These are phyloP conservation scores for Eucalyptus erythrocorys DNA, from an alignment of 345 rosid species.

Conservation along the genomic window DNA sequence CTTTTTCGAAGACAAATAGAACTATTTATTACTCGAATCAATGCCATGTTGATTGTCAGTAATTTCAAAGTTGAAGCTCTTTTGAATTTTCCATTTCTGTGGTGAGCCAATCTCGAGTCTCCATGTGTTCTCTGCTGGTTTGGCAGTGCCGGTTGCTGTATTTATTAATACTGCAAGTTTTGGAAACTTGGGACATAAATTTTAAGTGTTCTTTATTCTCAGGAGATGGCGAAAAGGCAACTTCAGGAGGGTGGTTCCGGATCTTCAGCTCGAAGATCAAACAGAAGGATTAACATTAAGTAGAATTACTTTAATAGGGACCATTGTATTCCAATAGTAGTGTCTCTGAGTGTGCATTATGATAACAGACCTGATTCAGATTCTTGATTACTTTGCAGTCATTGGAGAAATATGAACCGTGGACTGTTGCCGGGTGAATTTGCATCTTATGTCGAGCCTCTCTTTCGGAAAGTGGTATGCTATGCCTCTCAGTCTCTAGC, in stretches of 20 bases:
- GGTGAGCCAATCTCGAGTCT: not conserved
- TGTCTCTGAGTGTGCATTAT: not conserved
- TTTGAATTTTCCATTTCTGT: not conserved
- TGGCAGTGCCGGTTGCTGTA: not conserved
- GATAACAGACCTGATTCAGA: not conserved
- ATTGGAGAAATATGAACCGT: conserved; percentile 1
- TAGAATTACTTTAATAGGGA: not conserved
- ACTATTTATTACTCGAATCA: not conserved
- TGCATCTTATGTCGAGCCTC: not conserved
- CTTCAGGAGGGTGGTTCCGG: not conserved
- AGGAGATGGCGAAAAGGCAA: not conserved
- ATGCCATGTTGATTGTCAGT: not conserved
- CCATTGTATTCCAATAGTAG: not conserved
- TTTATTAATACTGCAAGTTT: not conserved
- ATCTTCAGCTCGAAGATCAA: not conserved
- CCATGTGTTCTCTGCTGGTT: not conserved
- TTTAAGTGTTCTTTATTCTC: not conserved
- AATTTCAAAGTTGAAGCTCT: not conserved
- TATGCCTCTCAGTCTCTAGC: not conserved
- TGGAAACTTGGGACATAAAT: not conserved
- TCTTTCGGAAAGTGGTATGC: not conserved
- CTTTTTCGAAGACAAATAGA: not conserved
- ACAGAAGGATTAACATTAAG: not conserved
- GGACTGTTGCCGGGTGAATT: not conserved
- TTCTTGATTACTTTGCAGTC: conserved; percentile 4